Conservation (phyloP, 305 asterid genomes). For the Ajuga reptans region DNA sequence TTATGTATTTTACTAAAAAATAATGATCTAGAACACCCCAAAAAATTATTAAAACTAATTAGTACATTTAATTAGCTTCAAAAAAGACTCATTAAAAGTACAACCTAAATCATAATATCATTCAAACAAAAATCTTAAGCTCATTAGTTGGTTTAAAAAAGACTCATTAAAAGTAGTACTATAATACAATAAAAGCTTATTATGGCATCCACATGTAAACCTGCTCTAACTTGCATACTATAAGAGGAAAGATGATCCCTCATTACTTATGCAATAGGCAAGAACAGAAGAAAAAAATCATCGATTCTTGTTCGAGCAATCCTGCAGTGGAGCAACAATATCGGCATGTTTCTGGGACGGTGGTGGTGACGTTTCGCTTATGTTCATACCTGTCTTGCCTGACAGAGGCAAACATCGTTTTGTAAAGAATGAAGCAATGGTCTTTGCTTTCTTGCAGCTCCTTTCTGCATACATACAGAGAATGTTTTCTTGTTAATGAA, state of each 20-base stretch:
- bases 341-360: slow-evolving; percentile 28
- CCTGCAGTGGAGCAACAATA: slow-evolving; percentile 16
- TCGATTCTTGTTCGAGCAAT: slow-evolving; percentile 15
- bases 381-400: slow-evolving; percentile 23
- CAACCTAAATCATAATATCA: neutral
- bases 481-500: neutral
- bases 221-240: neutral
- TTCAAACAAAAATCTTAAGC: neutral
- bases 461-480: slow-evolving; percentile 30
- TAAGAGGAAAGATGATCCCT: neutral
- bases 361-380: slow-evolving; percentile 34
- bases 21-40: no score
- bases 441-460: slow-evolving; percentile 30
- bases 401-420: slow-evolving; percentile 69
- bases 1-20: no score
- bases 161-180: neutral
- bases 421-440: slow-evolving; percentile 54
- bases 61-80: no score
- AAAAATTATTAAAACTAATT: no score
- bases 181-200: neutral
- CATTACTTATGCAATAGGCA: slow-evolving; percentile 16
- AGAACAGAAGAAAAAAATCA: slow-evolving; percentile 8
- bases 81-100: no score
- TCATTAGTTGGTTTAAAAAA: neutral
- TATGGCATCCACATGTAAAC: neutral